Base-by-base conservation (phyloP, 257 asterid species). In the Solanum sitiens region DNA sequence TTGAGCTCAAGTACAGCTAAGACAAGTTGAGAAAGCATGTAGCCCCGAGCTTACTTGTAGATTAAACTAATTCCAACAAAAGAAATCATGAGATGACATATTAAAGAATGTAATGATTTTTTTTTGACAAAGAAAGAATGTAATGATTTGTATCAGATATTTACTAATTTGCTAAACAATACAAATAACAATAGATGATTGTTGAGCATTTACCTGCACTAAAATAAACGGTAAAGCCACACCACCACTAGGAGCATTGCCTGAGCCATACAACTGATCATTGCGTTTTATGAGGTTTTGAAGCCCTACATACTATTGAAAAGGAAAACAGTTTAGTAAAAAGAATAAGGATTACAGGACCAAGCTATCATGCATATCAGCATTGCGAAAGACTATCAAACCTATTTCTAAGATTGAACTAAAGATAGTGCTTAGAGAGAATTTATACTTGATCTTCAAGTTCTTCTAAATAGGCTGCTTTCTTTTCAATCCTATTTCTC, bases 201-300 rank as follows among this genome's bases (percentile, higher is more conserved):
- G 80, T 15, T 79, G 84, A 56, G 59, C 87, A 84, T 88, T 14
- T 91, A 95, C 99, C 99, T 97, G 99, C 88, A 97, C 99, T 93
- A 97, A 90, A 89, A 97, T 97, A 90, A 97, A 97, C 84, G 99
- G 99, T 90, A 97, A 91, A 90, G 98, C 98, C 87, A 97, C 98
- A 86, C 98, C 99, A 88, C 99, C 99, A 89, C 93, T 93, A 44
- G 99, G 99, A 90, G 95, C 91, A 93, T 94, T 94, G 92, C 99
- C 99, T 9, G 96, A 92, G 82, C 98, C 94, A 89, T 93, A 97
- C 86, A 95, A 90, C 84, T 91, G 96, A 90, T 94, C 95, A 86
- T 97, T 97, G 79, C 99, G 96, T 87, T 93, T 92, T 84, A 96
- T 87, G 89, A 97, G 98, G 89, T 91, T 95, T 89, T 96, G 98